A percentile compares a stretch with the other conserved stretches of the same genome.
Evolutionary conservation across 2,329 filamentous ascomycete species (phyloP).

Genomic region (Myrmaecium sp.): DNA sequence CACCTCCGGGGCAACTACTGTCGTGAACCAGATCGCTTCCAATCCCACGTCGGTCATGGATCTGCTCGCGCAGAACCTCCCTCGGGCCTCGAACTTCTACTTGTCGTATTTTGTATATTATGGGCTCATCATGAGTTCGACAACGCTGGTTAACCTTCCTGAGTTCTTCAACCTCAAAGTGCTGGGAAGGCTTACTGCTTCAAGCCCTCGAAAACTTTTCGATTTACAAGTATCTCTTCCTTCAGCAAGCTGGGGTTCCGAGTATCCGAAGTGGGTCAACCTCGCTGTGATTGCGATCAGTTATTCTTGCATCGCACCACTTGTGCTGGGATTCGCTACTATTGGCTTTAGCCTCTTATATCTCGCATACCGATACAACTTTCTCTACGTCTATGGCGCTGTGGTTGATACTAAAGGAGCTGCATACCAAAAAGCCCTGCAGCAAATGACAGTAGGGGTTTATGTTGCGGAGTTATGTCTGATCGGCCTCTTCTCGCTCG

Average conservation of each 20-base stretch:
- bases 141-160: slow-evolving; percentile 54
- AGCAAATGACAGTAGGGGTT: slow-evolving; percentile 29
- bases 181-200: slow-evolving; percentile 57
- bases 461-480: slow-evolving; percentile 32
- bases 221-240: slow-evolving; percentile 15
- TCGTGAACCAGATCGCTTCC: slow-evolving; percentile 30
- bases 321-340: slow-evolving; percentile 29
- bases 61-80: slow-evolving; percentile 57
- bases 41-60: slow-evolving; percentile 34
- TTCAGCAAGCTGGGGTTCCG: slow-evolving; percentile 21
- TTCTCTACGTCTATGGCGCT: slow-evolving; percentile 31
- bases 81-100: slow-evolving; percentile 82
- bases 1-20: slow-evolving; percentile 17
- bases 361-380: slow-evolving; percentile 31
- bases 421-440: slow-evolving; percentile 28
- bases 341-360: slow-evolving; percentile 29
- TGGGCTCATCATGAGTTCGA: slow-evolving; percentile 62
- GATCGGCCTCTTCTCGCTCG: slow-evolving; percentile 22
- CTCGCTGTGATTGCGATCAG: slow-evolving; percentile 26
- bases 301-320: slow-evolving; percentile 31
- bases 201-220: slow-evolving; percentile 42
- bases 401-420: slow-evolving; percentile 30
- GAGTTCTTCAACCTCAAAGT: slow-evolving; percentile 61
- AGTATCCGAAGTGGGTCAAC: slow-evolving; percentile 24
- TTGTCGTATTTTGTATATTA: slow-evolving; percentile 90